These are phyloP conservation scores for Cordyceps fumosorosea DNA, from an alignment of 2,329 filamentous ascomycete species.

Conservation along the genomic window DNA sequence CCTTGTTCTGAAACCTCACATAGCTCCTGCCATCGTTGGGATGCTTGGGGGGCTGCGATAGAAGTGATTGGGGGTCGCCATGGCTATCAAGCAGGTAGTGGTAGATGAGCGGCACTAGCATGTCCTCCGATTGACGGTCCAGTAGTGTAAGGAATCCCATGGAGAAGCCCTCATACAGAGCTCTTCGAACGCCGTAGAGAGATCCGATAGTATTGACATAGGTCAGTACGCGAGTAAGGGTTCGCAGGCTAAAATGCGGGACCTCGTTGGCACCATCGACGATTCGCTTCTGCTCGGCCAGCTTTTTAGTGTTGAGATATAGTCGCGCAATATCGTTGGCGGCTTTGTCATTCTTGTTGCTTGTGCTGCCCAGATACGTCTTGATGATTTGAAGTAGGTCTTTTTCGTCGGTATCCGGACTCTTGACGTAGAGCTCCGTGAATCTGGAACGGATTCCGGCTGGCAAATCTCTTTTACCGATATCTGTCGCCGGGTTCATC, in stretches of 20 bases:
- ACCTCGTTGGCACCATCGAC: slow-evolving; percentile 95
- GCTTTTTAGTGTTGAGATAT: slow-evolving; percentile 79
- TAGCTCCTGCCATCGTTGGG: slow-evolving; percentile 72
- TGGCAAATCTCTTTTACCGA: slow-evolving; percentile 90
- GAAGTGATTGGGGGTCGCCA: slow-evolving; percentile 60
- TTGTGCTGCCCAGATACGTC: slow-evolving; percentile 71
- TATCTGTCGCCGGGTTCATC: slow-evolving; percentile 98
- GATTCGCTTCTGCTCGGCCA: slow-evolving; percentile 74
- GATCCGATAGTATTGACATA: slow-evolving; percentile 83
- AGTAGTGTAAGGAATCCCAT: slow-evolving; percentile 97
- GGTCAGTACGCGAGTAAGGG: slow-evolving; percentile 79
- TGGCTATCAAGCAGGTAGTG: slow-evolving; percentile 70
- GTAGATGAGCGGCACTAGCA: slow-evolving; percentile 72
- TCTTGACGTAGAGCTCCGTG: slow-evolving; percentile 90
- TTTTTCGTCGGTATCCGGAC: slow-evolving; percentile 78
- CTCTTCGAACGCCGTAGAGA: slow-evolving; percentile 75
- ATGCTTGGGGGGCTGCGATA: slow-evolving; percentile 70
- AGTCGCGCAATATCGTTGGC: slow-evolving; percentile 76
- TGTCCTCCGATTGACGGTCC: slow-evolving; percentile 70
- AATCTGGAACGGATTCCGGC: slow-evolving; percentile 85
- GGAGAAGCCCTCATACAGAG: slow-evolving; percentile 89
- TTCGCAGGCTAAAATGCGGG: slow-evolving; percentile 94
- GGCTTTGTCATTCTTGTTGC: slow-evolving; percentile 64
- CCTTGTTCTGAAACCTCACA: slow-evolving; percentile 66
- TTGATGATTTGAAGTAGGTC: slow-evolving; percentile 85